Base-by-base conservation (phyloP, 129 eudicot species). In the Centrapalus pauciflorus region DNA sequence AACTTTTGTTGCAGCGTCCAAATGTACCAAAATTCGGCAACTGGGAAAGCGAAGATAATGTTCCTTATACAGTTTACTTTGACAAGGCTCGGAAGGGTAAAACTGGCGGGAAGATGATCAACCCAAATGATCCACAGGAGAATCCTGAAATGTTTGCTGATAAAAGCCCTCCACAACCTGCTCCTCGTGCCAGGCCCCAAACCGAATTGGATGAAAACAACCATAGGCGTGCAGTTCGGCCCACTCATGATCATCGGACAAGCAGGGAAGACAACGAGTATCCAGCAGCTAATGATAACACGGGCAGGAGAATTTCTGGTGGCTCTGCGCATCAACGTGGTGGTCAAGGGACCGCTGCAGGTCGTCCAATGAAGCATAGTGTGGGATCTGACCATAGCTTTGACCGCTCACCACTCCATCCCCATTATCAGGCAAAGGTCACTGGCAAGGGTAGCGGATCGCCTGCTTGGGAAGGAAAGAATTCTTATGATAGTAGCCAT, bases 121-220 rank as follows among this genome's bases (percentile, higher is more conserved):
- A 92, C 37, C 98, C 98, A 37, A 92, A 92, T 43, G 96, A 92
- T 49, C 98, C 98, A 43, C 76, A 77, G 67, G 91, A 86, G 60
- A 88, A 88, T 71, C 96, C 95, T 0, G 96, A 79, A 51, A 63
- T 83, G 88, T 86, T 81, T 60, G 65, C 77, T 16, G 65, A 61
- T 16, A 60, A 13, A 26, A 52, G 70, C 32, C 71, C 79, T 30
- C 75, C 80, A 5, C 67, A 79, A 58, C 65, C 80, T 1, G 59
- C 75, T 40, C 77, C 74, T n/a, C 77, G 77, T 4, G 4, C 79
- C 54, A 61, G 75, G 63, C 52, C 76, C 27, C 72, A 80, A 41
- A 16, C 37, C 25, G 72, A 82, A 64, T 74, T 68, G 29, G 87
- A 76, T 4, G 84, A 81, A 62, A 80, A 82, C 3, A 29, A 66